These are phyloP conservation scores for Dactylellina leptospora DNA, from an alignment of 2,329 filamentous ascomycete genomes.

Conservation along the genomic window DNA sequence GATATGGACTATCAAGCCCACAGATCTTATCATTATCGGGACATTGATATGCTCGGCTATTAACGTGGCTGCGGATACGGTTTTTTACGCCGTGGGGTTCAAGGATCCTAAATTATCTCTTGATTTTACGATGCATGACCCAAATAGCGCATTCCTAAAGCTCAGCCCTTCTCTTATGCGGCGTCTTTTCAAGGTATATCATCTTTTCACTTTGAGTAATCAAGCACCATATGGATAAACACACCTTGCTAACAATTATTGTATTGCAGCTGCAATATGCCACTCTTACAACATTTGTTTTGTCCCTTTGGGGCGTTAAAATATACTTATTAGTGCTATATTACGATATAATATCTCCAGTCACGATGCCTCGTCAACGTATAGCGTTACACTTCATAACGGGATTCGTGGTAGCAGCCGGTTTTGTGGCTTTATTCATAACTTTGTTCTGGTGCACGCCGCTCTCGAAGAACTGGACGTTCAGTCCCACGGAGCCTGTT, in stretches of 20 bases:
- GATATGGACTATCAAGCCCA: background rate
- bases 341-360: constrained; percentile 33
- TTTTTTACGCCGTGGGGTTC: constrained; percentile 18
- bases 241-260: background rate
- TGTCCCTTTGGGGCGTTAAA: constrained; percentile 43
- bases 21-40: constrained; percentile 24
- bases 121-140: background rate
- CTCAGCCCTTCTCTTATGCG: background rate
- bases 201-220: background rate
- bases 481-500: background rate
- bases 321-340: constrained; percentile 21
- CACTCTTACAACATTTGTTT: constrained; percentile 8
- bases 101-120: constrained; percentile 22
- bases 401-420: constrained; percentile 12
- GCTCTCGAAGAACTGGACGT: constrained; percentile 25
- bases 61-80: constrained; percentile 19
- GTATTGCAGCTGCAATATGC: constrained; percentile 29
- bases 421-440: constrained; percentile 1
- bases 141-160: background rate
- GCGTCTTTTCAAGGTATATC: background rate
- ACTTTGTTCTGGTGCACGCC: constrained; percentile 34
- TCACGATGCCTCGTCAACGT: constrained; percentile 32
- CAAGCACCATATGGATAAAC: background rate
- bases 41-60: constrained; percentile 7
- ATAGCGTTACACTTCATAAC: constrained; percentile 28